A percentile compares a stretch with the other conserved stretches of the same genome.
phyloP scores from a whole-genome alignment of 306 rosid genomes.

The Glycine latifolia region DNA sequence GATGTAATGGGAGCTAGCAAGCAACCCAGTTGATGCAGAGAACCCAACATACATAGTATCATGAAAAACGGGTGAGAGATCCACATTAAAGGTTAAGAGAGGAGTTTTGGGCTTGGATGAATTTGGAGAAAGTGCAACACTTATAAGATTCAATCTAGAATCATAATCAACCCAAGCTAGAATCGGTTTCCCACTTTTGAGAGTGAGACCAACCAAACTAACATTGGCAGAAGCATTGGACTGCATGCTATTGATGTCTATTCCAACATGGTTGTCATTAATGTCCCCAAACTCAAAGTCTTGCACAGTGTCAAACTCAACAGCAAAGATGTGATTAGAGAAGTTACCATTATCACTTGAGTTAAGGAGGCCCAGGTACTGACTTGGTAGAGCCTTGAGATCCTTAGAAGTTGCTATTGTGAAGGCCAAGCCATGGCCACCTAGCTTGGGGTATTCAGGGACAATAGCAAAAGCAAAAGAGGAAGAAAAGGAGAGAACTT shows the following conservation, averaged over 20 bases:
- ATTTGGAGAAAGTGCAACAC: constrained; percentile 64
- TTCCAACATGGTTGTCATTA: constrained; percentile 82
- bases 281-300: constrained; percentile 89
- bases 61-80: constrained; percentile 64
- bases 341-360: constrained; percentile 64
- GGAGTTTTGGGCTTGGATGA: constrained; percentile 68
- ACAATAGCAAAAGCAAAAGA: constrained; percentile 68
- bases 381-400: constrained; percentile 72
- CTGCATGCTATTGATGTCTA: constrained; percentile 67
- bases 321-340: constrained; percentile 75
- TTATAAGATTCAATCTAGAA: constrained; percentile 49
- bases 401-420: constrained; percentile 60
- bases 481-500: constrained; percentile 77
- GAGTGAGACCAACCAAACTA: constrained; percentile 53
- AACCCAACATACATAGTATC: constrained; percentile 88
- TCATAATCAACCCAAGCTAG: constrained; percentile 85
- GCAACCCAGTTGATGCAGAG: constrained; percentile 88
- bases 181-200: constrained; percentile 66
- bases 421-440: constrained; percentile 92
- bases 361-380: constrained; percentile 79
- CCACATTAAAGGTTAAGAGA: constrained; percentile 58
- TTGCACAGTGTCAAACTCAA: constrained; percentile 85
- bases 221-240: constrained; percentile 67
- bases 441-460: constrained; percentile 83
- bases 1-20: constrained; percentile 85